These are phyloP conservation scores for Tilletia horrida DNA, from an alignment of 1,284 basidiomycete genomes.

Conservation along the genomic window DNA sequence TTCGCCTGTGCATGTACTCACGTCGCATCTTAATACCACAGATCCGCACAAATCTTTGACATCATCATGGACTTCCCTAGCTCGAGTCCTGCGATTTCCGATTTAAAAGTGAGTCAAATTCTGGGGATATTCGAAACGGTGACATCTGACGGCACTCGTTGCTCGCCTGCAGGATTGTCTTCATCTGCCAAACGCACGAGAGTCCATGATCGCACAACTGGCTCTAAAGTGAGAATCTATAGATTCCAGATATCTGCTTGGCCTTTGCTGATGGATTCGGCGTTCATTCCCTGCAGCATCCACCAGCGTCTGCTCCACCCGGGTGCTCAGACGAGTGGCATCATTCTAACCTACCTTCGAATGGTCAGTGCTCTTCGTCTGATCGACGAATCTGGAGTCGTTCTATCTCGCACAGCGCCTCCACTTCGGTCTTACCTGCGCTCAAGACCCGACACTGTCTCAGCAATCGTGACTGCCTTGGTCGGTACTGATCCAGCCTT, in stretches of 20 bases:
- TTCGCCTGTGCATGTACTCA: too few relatives aligned
- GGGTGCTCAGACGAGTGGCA: constrained; percentile 88
- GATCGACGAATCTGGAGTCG: constrained; percentile 84
- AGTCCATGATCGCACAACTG: constrained; percentile 6
- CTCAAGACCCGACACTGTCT: constrained; percentile 44
- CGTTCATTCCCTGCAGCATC: constrained; percentile 56
- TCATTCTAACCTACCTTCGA: constrained; percentile 87
- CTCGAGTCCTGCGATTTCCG: constrained; percentile 78
- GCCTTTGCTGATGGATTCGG: too few relatives aligned
- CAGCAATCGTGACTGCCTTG: constrained; percentile 47
- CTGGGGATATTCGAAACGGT: neutral
- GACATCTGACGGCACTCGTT: neutral
- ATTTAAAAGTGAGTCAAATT: constrained; percentile 67
- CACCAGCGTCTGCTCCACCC: constrained; percentile 78
- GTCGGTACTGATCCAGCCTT: constrained; percentile 49
- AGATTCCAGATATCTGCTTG: too few relatives aligned
- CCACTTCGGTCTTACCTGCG: constrained; percentile 46
- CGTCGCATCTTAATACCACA: neutral
- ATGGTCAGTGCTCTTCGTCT: constrained; percentile 87
- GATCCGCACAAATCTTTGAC: constrained; percentile 71
- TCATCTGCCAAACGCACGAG: constrained; percentile 18
- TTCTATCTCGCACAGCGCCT: constrained; percentile 61
- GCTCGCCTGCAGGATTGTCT: constrained; percentile 21
- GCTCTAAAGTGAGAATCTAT: constrained; percentile 17
- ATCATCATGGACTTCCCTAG: constrained; percentile 92